Evolutionary conservation across 352 stramenopile genomes (phyloP).

Genomic region (Phytophthora fragariaefolia): DNA sequence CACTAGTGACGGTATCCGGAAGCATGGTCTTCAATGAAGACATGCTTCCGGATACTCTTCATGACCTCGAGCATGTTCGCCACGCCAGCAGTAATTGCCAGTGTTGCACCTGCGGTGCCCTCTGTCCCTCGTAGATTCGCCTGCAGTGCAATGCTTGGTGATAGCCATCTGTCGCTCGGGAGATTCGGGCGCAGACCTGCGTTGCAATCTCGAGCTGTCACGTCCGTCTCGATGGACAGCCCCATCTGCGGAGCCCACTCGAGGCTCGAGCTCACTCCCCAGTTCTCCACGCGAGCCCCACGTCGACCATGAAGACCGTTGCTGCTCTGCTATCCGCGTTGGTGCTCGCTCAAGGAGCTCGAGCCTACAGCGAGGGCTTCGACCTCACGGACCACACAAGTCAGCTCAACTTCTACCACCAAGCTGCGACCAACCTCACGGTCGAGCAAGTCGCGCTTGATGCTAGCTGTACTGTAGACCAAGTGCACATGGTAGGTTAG

Average conservation of each 20-base stretch:
- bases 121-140: background rate
- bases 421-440: slow-evolving; percentile 46
- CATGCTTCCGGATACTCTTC: too few species aligned
- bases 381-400: slow-evolving; percentile 68
- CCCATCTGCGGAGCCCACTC: background rate
- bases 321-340: slow-evolving; percentile 23
- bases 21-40: too few species aligned
- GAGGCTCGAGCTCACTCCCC: slow-evolving; percentile 24
- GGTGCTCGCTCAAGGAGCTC: background rate
- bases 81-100: too few species aligned
- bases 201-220: background rate
- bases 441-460: slow-evolving; percentile 47
- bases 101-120: too few species aligned
- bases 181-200: slow-evolving; percentile 1
- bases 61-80: too few species aligned
- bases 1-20: too few species aligned
- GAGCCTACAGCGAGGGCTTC: slow-evolving; percentile 49
- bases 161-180: background rate
- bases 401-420: slow-evolving; percentile 67
- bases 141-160: too few species aligned
- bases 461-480: slow-evolving; percentile 51
- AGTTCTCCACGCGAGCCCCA: slow-evolving; percentile 26
- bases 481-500: slow-evolving; percentile 56
- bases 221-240: background rate
- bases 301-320: slow-evolving; percentile 42